Percentiles rank a stretch among this genome's conserved stretches.
phyloP scores from a whole-genome alignment of 345 rosid genomes.

The Ceriops tagal region DNA sequence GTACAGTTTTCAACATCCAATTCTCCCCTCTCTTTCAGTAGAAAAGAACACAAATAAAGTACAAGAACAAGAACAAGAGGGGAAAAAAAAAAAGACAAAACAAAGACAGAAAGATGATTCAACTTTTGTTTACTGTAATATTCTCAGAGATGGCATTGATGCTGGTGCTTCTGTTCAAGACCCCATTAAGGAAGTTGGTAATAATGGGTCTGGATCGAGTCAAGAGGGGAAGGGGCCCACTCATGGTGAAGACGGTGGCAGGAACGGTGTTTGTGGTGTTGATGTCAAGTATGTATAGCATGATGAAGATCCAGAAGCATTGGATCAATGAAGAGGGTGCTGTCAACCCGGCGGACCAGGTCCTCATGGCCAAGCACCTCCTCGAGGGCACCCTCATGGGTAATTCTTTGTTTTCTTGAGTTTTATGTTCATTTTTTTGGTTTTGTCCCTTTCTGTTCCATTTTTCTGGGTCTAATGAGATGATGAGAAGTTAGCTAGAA shows the following conservation, averaged over 20 bases:
- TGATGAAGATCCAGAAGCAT: slow-evolving; percentile 29
- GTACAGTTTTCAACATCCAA: neutral
- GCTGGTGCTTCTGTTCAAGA: slow-evolving; percentile 23
- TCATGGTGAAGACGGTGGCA: slow-evolving; percentile 32
- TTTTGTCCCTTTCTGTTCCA: neutral
- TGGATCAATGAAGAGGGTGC: slow-evolving; percentile 17
- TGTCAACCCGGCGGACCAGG: slow-evolving; percentile 31
- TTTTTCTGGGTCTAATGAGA: slow-evolving; percentile 1
- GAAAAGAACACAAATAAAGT: neutral
- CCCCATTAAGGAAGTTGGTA: slow-evolving; percentile 30
- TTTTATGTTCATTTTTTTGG: neutral
- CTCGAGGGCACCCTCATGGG: slow-evolving; percentile 38
- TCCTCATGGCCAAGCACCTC: slow-evolving; percentile 31
- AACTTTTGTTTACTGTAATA: slow-evolving; percentile 25
- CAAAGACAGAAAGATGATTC: slow-evolving; percentile 20
- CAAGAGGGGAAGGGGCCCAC: slow-evolving; percentile 31
- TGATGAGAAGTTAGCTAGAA: neutral
- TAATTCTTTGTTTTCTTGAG: slow-evolving; percentile 8
- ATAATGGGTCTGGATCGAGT: slow-evolving; percentile 30
- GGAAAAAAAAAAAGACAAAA: too few relatives aligned
- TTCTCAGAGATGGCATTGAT: slow-evolving; percentile 30
- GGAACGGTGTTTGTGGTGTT: slow-evolving; percentile 28
- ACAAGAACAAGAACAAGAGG: too few relatives aligned
- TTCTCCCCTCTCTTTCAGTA: neutral
- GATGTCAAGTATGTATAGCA: slow-evolving; percentile 24